These are phyloP conservation scores for Agaricus sinodeliciosus DNA, from an alignment of 768 basidiomycete species.

Conservation along the genomic window DNA sequence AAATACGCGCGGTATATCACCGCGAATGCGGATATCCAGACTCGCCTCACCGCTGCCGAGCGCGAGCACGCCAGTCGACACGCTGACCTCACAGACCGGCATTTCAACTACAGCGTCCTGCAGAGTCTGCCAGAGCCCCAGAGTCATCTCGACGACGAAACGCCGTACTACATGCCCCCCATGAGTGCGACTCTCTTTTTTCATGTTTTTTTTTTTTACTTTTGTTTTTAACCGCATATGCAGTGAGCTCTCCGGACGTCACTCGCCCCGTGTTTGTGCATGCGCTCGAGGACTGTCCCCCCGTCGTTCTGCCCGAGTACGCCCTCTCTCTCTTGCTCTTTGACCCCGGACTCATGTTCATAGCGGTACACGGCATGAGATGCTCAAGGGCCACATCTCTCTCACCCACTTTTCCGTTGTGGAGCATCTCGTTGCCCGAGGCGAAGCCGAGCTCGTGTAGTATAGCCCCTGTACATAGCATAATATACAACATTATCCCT, in stretches of 20 bases:
- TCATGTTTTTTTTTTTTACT: constrained; percentile 11
- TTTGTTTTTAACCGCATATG: not conserved
- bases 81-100: constrained; percentile 67
- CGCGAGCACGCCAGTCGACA: constrained; percentile 75
- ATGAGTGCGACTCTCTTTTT: constrained; percentile 49
- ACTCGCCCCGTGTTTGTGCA: constrained; percentile 75
- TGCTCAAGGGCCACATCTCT: constrained; percentile 79
- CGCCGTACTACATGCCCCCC: constrained; percentile 56
- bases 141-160: constrained; percentile 66
- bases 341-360: not conserved
- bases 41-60: constrained; percentile 77
- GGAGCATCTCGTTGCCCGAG: constrained; percentile 64
- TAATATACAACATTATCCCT: not conserved
- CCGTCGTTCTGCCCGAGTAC: constrained; percentile 63
- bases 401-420: constrained; percentile 71
- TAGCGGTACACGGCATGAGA: constrained; percentile 63
- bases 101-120: constrained; percentile 75
- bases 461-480: constrained; percentile 2
- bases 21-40: constrained; percentile 63
- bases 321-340: constrained; percentile 19
- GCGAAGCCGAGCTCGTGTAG: constrained; percentile 73
- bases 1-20: constrained; percentile 78
- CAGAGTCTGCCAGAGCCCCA: constrained; percentile 77
- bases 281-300: constrained; percentile 65
- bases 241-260: constrained; percentile 77